Evolutionary conservation across 371 early-diverging fungal species (phyloP), one percentile per base, ranked within the genome.

Genomic region (Mucor racemosus): DNA sequence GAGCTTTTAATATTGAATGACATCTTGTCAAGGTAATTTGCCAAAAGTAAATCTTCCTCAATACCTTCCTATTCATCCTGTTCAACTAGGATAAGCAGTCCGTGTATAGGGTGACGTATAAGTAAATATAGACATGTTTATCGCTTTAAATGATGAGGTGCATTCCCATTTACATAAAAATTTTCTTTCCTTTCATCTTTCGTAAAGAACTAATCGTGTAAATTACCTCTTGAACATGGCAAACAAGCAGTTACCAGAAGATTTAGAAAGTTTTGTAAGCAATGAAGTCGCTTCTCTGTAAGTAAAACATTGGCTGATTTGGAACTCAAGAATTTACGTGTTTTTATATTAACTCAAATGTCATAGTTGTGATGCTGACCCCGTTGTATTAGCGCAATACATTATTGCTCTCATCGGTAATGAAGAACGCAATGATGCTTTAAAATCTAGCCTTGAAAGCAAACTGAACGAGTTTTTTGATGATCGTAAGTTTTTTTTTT

Each of bases 291-390:
- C 76, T 5, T 75, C 77, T 57, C 79, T 86, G 86, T 86, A 84
- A 73, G 75, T 69, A 2, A 33, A 9, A 19, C 19, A 5, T 1
- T 46, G 19, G 4, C 46, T n/a, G 10, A 8, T 62, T 9, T 48
- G 31, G 17, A 5, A 7, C 7, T 31, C 19, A 34, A 11, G 9
- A 15, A 7, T 58, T 64, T 21, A 64, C 60, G 64, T 67, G 58
- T 62, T 39, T 46, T n/a, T 44, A 10, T 55, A 39, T 68, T 21
- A 26, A 53, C 53, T 53, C 14, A 31, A 9, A 31, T 21, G 21
- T 31, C 53, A 53, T 70, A 93, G 91, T 34, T 91, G 88, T 65
- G 94, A 94, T 59, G 94, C 93, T 38, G 94, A 94, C 70, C 90
- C 93, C 14, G 71, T 69, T 35, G 91, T 92, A 35, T 73, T 93